These are phyloP conservation scores for Tardiomyces digboiensis DNA, from an alignment of 1,139 yeast species.

Conservation along the genomic window DNA sequence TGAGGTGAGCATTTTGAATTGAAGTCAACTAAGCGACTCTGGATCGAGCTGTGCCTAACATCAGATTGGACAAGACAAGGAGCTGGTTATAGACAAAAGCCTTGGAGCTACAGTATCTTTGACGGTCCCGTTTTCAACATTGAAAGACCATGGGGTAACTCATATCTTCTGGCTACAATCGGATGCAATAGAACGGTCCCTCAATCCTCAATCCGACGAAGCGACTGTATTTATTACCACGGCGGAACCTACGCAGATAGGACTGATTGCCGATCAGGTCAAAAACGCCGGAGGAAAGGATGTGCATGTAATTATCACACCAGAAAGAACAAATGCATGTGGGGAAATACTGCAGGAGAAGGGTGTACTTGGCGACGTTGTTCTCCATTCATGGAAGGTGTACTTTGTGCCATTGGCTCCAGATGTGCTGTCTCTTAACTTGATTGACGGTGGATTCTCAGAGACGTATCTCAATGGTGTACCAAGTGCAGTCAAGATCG, in stretches of 20 bases:
- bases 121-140: constrained; percentile 45
- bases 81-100: constrained; percentile 44
- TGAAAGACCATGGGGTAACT: constrained; percentile 49
- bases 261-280: constrained; percentile 19
- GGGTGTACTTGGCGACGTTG: constrained; percentile 30
- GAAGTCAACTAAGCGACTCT: too few relatives aligned
- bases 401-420: constrained; percentile 24
- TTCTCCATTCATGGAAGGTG: constrained; percentile 26
- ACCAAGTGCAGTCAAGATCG: constrained; percentile 28
- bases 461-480: constrained; percentile 29
- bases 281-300: constrained; percentile 14
- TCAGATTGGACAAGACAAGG: constrained; percentile 12
- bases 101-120: constrained; percentile 49
- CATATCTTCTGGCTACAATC: constrained; percentile 47
- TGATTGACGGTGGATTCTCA: constrained; percentile 23
- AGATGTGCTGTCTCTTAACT: constrained; percentile 25
- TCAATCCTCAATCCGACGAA: constrained; percentile 12
- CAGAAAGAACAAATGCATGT: constrained; percentile 26
- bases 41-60: too few relatives aligned
- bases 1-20: too few relatives aligned
- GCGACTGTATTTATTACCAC: constrained; percentile 16
- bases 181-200: constrained; percentile 2
- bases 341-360: constrained; percentile 24
- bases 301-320: constrained; percentile 21
- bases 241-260: constrained; percentile 13